Evolutionary conservation across 169 alveolate species (phyloP), one percentile per base, ranked within the genome.

Genomic region (Eimeria maxima): DNA sequence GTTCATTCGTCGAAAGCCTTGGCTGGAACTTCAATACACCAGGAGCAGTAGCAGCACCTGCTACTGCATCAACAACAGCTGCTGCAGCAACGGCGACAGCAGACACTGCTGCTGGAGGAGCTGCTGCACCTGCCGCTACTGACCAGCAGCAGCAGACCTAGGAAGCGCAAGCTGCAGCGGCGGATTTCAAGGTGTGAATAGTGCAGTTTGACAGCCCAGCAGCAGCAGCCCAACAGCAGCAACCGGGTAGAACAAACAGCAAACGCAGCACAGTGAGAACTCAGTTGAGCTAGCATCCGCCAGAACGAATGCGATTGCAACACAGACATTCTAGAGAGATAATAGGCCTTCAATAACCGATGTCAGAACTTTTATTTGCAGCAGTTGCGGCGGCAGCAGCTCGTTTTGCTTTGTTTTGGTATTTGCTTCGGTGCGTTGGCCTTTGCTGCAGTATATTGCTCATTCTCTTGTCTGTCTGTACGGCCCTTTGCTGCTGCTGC

Each of bases 1-100:
- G 90, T 24, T 7, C 53, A 4, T 81, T 81, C 13, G 90, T 81
- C 5, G 90, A 81, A 14, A 81, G 90, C 45, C 24, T 81, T 10
- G 90, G 90, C 20, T 81, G 90, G 90, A 81, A 27, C 44, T 63
- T 81, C 24, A 27, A 24, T 44, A 24, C 88, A 7, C 14, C 88
- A 5, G 33, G 65, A 44, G 88, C 88, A 76, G 88, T 27, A 38
- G 38, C 63, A 76, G 4, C 57, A 3, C 63, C 90, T 33, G 29
- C 33, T 50, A 20, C 57, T 18, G 67, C 67, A 13, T 16, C 24
- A 3, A 24, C 67, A 14, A 11, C 73, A 22, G 90, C 14, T 47
- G 71, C 90, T 45, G 33, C 87, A 33, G 44, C 73, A 0, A 47
- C 18, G 13, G 63, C 87, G 13, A 1, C 87, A 33, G 10, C 87